Conservation (phyloP, 148 eudicot genomes). For the Nepenthes mirabilis region DNA sequence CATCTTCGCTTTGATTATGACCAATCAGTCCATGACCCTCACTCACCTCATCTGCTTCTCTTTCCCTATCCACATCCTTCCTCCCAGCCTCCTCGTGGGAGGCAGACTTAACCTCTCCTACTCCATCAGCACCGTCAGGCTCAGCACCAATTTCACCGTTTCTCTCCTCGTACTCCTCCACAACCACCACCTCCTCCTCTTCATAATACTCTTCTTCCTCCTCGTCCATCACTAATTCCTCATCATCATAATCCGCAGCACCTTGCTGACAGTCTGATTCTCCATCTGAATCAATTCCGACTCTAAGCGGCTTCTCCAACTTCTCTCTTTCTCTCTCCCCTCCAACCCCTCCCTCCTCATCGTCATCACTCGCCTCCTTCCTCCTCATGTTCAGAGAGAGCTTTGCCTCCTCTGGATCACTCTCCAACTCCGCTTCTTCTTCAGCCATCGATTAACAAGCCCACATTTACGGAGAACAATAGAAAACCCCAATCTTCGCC, state of each 20-base stretch:
- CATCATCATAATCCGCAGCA: conserved; percentile 60
- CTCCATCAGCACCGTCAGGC: conserved; percentile 5
- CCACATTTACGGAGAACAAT: neutral
- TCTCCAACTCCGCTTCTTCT: conserved; percentile 64
- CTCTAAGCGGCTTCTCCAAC: conserved; percentile 1
- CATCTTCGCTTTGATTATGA: conserved; percentile 6
- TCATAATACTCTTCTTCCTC: conserved; percentile 16
- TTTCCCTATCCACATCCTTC: conserved; percentile 8
- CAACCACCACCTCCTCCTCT: conserved; percentile 11
- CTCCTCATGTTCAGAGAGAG: conserved; percentile 51
- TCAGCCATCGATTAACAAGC: neutral
- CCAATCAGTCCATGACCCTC: conserved; percentile 17
- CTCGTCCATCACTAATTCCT: conserved; percentile 9
- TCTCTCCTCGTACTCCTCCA: conserved; percentile 17
- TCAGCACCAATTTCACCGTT: conserved; percentile 5
- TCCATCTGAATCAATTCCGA: conserved; percentile 28
- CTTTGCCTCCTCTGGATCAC: conserved; percentile 82
- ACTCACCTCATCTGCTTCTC: conserved; percentile 3
- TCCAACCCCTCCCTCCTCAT: conserved; percentile 14
- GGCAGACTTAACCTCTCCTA: conserved; percentile 1
- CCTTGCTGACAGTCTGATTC: conserved; percentile 60
- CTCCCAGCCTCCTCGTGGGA: conserved; percentile 8
- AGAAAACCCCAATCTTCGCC: neutral
- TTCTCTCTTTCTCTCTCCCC: conserved; percentile 7
- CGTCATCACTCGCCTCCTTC: conserved; percentile 68